Conservation (phyloP, 2,329 filamentous ascomycete genomes). For the Knufia petricola region DNA sequence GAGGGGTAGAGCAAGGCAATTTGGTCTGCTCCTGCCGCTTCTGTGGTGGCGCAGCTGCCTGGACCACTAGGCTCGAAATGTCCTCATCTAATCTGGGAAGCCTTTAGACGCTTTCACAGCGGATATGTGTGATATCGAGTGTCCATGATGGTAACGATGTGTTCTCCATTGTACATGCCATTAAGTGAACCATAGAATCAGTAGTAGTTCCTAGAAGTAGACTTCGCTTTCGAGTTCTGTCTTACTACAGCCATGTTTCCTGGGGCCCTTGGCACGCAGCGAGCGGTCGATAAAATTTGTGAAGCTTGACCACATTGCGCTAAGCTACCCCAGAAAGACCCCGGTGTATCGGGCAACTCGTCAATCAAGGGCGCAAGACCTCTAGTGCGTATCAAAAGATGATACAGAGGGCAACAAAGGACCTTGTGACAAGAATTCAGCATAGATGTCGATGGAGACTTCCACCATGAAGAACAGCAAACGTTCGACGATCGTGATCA, state of each 20-base stretch:
- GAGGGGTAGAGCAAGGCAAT: too few relatives aligned
- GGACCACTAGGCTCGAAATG: too few relatives aligned
- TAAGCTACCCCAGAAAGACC: not conserved
- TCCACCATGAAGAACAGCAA: slow-evolving; percentile 52
- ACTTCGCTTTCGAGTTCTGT: too few relatives aligned
- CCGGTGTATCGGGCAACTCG: not conserved
- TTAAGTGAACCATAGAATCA: too few relatives aligned
- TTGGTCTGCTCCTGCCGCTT: too few relatives aligned
- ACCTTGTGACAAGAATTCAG: not conserved
- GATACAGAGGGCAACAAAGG: not conserved
- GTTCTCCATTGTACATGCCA: too few relatives aligned
- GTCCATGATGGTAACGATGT: too few relatives aligned
- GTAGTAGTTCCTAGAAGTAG: too few relatives aligned
- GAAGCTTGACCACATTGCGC: not conserved
- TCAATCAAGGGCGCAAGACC: not conserved
- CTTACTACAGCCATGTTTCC: not conserved
- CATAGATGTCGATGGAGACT: not conserved
- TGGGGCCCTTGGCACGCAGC: not conserved
- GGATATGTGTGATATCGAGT: too few relatives aligned
- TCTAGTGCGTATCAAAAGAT: not conserved
- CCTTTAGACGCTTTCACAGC: too few relatives aligned
- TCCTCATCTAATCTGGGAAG: too few relatives aligned
- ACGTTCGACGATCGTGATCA: slow-evolving; percentile 71
- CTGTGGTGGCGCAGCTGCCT: too few relatives aligned
- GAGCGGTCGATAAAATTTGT: not conserved